Percentiles rank a stretch among this genome's conserved stretches.
phyloP scores from a whole-genome alignment of 176 grass and related monocot genomes.

The Oryza meridionalis region DNA sequence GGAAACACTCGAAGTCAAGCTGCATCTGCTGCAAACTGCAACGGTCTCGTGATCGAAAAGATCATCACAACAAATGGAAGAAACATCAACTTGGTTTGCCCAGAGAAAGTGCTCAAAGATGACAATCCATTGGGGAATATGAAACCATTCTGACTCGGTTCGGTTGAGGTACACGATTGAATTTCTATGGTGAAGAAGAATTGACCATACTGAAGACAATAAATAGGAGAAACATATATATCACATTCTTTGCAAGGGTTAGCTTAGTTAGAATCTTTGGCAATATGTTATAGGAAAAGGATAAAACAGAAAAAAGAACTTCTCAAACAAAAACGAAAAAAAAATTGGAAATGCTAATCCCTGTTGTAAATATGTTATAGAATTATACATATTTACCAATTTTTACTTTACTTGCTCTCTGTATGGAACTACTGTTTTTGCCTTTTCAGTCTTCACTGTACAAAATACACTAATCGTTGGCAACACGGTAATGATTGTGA shows the following conservation, averaged over 20 bases:
- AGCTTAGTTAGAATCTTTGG: constrained; percentile 34
- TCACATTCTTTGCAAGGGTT: constrained; percentile 61
- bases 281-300: neutral
- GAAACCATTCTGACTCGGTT: neutral
- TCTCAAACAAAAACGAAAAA: neutral
- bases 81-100: constrained; percentile 15
- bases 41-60: neutral
- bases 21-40: neutral
- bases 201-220: constrained; percentile 53
- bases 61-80: neutral
- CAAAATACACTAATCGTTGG: neutral
- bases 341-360: neutral
- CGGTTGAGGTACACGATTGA: constrained; percentile 30
- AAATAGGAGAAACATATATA: constrained; percentile 44
- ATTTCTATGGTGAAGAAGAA: constrained; percentile 59
- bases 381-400: constrained; percentile 20
- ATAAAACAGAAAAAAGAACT: neutral
- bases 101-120: neutral
- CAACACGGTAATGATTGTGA: no score
- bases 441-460: neutral
- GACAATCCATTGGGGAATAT: neutral
- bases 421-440: neutral
- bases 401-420: neutral
- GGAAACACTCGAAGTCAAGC: neutral
- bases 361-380: constrained; percentile 46